A percentile compares a stretch with the other conserved stretches of the same genome.
Evolutionary conservation across 495 filamentous ascomycete species (phyloP).

Genomic region (Lasiosphaeris hirsuta): DNA sequence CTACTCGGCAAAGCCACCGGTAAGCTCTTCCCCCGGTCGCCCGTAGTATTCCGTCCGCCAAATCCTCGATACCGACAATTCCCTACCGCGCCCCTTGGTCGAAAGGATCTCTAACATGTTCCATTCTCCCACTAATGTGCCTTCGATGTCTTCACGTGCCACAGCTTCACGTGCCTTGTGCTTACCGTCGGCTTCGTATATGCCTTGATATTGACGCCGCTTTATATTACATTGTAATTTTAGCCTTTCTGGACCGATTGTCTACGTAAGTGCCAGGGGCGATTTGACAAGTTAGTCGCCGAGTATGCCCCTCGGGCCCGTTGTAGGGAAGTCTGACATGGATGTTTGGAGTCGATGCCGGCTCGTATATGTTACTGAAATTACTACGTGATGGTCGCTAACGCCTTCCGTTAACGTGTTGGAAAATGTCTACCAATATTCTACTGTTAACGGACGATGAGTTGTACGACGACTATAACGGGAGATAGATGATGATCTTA

Average conservation of each 20-base stretch:
- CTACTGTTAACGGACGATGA: too few species aligned
- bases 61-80: not conserved
- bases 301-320: not conserved
- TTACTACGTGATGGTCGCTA: not conserved
- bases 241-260: too few species aligned
- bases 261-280: too few species aligned
- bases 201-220: too few species aligned
- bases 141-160: slow-evolving; percentile 1
- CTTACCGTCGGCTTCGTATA: slow-evolving; percentile 1
- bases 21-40: not conserved
- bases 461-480: too few species aligned
- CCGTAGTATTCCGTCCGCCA: not conserved
- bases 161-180: not conserved
- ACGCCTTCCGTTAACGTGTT: not conserved
- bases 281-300: too few species aligned
- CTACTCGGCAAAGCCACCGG: not conserved
- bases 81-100: slow-evolving; percentile 1
- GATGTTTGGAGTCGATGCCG: not conserved
- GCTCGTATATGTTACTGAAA: not conserved
- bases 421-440: too few species aligned
- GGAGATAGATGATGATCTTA: too few species aligned
- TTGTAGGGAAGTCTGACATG: not conserved
- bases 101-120: slow-evolving; percentile 3
- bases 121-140: slow-evolving; percentile 2
- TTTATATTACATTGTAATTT: too few species aligned